These are phyloP conservation scores for Chaetomiaceae sp. DNA, from an alignment of 2,329 filamentous ascomycete genomes.

Conservation along the genomic window DNA sequence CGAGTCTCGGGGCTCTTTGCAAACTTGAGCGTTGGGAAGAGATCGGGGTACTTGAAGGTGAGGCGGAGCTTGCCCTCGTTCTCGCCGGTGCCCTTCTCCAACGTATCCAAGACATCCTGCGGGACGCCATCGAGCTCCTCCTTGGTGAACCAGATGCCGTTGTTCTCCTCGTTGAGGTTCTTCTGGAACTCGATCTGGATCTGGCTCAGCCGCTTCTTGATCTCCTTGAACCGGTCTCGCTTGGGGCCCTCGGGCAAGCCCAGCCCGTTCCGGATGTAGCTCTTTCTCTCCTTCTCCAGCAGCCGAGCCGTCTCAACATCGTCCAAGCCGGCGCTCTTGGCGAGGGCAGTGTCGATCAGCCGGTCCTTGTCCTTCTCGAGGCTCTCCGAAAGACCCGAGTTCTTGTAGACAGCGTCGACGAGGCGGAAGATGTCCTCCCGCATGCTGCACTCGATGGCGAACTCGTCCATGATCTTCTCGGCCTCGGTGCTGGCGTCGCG, in stretches of 20 bases:
- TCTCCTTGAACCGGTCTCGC: slow-evolving; percentile 78
- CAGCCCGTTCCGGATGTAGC: slow-evolving; percentile 72
- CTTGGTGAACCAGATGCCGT: slow-evolving; percentile 72
- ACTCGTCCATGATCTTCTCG: slow-evolving; percentile 71
- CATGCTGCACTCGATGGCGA: slow-evolving; percentile 73
- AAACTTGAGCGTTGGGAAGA: slow-evolving; percentile 75
- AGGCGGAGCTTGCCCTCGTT: slow-evolving; percentile 69
- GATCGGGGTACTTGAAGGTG: slow-evolving; percentile 79
- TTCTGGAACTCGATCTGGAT: slow-evolving; percentile 73
- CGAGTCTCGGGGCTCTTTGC: slow-evolving; percentile 66
- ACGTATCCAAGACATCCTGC: slow-evolving; percentile 58
- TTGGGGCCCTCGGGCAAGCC: slow-evolving; percentile 64
- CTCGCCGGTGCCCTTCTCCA: slow-evolving; percentile 68
- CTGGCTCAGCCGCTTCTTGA: slow-evolving; percentile 73
- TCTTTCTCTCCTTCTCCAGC: slow-evolving; percentile 72
- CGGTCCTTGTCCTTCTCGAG: slow-evolving; percentile 52
- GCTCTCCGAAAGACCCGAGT: slow-evolving; percentile 39
- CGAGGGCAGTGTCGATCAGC: slow-evolving; percentile 24
- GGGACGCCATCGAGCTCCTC: slow-evolving; percentile 74
- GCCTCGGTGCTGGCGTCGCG: slow-evolving; percentile 73
- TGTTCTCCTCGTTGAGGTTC: slow-evolving; percentile 77
- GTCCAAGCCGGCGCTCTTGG: slow-evolving; percentile 24
- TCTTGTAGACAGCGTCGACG: slow-evolving; percentile 54
- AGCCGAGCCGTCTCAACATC: slow-evolving; percentile 68
- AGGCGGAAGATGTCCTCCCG: slow-evolving; percentile 73